Conservation (phyloP, 2,329 filamentous ascomycete species). For the Hortaea sp. region DNA sequence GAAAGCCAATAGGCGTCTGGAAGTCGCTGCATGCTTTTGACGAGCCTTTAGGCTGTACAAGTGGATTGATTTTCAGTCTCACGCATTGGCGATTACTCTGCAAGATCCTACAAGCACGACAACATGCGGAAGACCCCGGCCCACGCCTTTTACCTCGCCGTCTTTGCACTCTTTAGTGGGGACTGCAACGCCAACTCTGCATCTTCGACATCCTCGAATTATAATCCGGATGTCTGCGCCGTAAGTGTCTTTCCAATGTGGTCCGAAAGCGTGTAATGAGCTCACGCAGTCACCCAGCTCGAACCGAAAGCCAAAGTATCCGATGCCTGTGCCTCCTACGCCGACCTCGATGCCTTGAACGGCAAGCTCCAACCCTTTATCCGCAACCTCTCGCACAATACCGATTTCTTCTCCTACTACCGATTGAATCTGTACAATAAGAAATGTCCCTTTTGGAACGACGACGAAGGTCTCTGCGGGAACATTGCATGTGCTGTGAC, state of each 20-base stretch:
- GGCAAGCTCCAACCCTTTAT: slow-evolving; percentile 63
- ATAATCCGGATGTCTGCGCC: slow-evolving; percentile 42
- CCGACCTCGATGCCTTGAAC: slow-evolving; percentile 79
- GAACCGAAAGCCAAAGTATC: slow-evolving; percentile 81
- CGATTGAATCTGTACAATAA: slow-evolving; percentile 91
- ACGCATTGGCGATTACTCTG: too few species aligned
- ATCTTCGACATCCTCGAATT: slow-evolving; percentile 24
- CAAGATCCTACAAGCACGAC: neutral
- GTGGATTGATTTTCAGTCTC: too few species aligned
- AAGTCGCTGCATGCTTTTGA: too few species aligned
- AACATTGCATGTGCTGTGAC: slow-evolving; percentile 95
- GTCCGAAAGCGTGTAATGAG: slow-evolving; percentile 18
- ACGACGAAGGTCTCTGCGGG: slow-evolving; percentile 86
- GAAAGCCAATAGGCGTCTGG: too few species aligned
- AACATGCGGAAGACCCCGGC: slow-evolving; percentile 15
- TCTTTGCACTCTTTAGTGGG: slow-evolving; percentile 46
- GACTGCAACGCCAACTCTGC: slow-evolving; percentile 31
- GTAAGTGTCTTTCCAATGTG: slow-evolving; percentile 33
- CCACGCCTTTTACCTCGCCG: slow-evolving; percentile 47
- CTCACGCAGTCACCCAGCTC: slow-evolving; percentile 50
- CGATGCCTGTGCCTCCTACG: slow-evolving; percentile 90
- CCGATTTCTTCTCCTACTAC: slow-evolving; percentile 98
- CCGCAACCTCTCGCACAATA: slow-evolving; percentile 70
- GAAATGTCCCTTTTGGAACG: slow-evolving; percentile 90
- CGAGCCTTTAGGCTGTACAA: too few species aligned